Evolutionary conservation across 129 eudicot species (phyloP).

Genomic region (Tagetes erecta): DNA sequence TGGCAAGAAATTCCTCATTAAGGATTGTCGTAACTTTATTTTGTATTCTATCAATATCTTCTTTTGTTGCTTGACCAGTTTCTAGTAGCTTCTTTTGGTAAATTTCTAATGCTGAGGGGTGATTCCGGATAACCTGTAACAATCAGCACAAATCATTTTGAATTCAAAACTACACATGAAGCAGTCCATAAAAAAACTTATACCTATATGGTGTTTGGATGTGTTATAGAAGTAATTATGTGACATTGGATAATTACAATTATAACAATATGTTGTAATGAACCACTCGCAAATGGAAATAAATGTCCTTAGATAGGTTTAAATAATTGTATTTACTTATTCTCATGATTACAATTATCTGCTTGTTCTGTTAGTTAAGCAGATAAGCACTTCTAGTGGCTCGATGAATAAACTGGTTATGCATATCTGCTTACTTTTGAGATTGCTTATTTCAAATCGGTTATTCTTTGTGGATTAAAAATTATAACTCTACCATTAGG

Average conservation of each 20-base stretch:
- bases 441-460: too few relatives aligned
- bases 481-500: too few relatives aligned
- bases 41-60: slow-evolving; percentile 67
- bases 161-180: neutral
- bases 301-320: too few relatives aligned
- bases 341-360: too few relatives aligned
- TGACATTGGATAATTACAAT: neutral
- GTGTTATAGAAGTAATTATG: neutral
- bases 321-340: too few relatives aligned
- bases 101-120: slow-evolving; percentile 78
- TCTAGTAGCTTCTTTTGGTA: slow-evolving; percentile 74
- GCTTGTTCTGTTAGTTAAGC: too few relatives aligned
- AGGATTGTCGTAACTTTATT: slow-evolving; percentile 68
- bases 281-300: too few relatives aligned
- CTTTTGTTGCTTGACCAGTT: slow-evolving; percentile 65
- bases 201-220: neutral
- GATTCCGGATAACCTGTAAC: slow-evolving; percentile 69
- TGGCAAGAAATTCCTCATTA: slow-evolving; percentile 81
- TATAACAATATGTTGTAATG: too few relatives aligned
- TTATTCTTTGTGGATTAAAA: too few relatives aligned
- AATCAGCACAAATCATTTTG: slow-evolving; percentile 4
- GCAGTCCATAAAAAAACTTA: neutral
- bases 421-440: too few relatives aligned
- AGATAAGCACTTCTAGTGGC: too few relatives aligned
- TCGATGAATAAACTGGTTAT: too few relatives aligned